Evolutionary conservation across 1,139 yeast species (phyloP), one percentile per base, ranked within the genome.

Genomic region (Suhomyces ambrosiae): DNA sequence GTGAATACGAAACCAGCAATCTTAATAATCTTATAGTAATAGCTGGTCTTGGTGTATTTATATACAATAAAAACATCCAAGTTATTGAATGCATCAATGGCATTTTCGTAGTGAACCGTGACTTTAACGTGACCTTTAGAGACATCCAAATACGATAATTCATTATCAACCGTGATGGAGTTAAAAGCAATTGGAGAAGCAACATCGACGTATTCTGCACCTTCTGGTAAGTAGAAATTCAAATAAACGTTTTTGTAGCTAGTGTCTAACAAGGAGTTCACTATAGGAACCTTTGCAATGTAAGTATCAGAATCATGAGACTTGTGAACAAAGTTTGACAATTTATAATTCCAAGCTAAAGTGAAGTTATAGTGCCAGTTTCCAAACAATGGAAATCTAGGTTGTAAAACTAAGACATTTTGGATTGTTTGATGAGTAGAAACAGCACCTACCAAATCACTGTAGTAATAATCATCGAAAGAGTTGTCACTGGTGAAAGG

Each of bases 281-380:
- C 55, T 23, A 89, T 56, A 13, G 97, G 96, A 17, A 89, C 76
- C 37, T 71, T 74, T 27, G 86, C 65, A 24, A 86, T 59, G 56
- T 79, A 87, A 32, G 74, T 72, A 44, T 81, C 83, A 8, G 61
- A 59, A 11, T 56, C 60, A 15, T 60, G 49, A 10, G 67, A 49
- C 44, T 60, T 58, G 48, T 65, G 79, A 41, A 88, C 68, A 50
- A 74, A 80, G 33, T 76, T 65, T 18, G 67, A 56, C 32, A 89
- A 64, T 27, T 71, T 67, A 47, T 79, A 76, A 40, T 83, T 79
- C 96, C 96, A 94, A 6, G 97, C 97, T 53, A 92, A 66, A 14
- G 98, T 92, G 69, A 88, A 92, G 64, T 92, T 89, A 65, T 89
- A 92, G 53, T 82, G 78, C 99, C 99, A 92, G 27, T 90, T 95